Percentiles rank a stretch among this genome's conserved stretches.
phyloP scores from a whole-genome alignment of 1,284 basidiomycete genomes.

The Ganoderma leucocontextum region DNA sequence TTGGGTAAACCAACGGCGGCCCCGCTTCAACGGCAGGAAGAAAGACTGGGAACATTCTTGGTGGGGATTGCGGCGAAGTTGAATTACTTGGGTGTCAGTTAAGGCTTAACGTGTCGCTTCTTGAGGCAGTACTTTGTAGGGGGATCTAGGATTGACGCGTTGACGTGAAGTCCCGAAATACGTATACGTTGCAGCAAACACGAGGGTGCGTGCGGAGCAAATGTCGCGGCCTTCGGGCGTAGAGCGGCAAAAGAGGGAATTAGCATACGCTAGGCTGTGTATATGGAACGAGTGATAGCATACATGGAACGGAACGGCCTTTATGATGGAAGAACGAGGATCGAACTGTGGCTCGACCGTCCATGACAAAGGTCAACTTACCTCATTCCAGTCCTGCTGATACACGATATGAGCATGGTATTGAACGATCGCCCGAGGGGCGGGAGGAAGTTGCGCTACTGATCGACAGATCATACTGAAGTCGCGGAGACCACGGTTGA shows the following conservation, averaged over 20 bases:
- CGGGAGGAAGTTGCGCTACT: background rate
- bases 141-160: background rate
- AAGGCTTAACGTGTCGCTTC: background rate
- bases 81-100: background rate
- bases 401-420: background rate
- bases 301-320: background rate
- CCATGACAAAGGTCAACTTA: background rate
- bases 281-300: background rate
- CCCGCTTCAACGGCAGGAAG: constrained; percentile 4
- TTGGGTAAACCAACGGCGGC: constrained; percentile 2
- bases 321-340: background rate
- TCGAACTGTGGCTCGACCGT: background rate
- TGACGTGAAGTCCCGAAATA: background rate
- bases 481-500: background rate
- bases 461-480: background rate
- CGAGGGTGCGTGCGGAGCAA: background rate
- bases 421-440: background rate
- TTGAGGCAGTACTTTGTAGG: constrained; percentile 5
- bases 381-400: background rate
- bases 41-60: constrained; percentile 1
- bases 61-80: background rate
- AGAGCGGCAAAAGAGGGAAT: background rate
- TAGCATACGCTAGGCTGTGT: background rate
- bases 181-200: background rate
- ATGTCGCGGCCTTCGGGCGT: constrained; percentile 1